phyloP scores from a whole-genome alignment of 83 land plant genomes.

The Picea engelmannii region DNA sequence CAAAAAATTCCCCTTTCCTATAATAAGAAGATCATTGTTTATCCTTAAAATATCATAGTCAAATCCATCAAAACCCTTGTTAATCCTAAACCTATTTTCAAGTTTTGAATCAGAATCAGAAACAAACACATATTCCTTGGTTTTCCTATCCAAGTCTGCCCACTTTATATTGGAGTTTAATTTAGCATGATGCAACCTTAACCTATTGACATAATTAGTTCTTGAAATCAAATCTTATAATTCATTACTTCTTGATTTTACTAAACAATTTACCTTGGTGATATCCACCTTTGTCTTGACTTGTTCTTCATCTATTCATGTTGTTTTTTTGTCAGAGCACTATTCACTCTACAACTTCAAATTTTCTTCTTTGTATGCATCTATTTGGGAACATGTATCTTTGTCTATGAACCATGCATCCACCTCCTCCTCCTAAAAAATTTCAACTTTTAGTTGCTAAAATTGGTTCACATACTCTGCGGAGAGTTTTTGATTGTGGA shows the following conservation, averaged over 20 bases:
- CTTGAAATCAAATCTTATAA: constrained; percentile 61
- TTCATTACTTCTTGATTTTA: constrained; percentile 67
- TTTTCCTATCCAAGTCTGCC: constrained; percentile 54
- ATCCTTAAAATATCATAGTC: no score
- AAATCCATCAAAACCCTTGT: background rate
- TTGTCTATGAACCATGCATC: no score
- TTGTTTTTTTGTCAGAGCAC: no score
- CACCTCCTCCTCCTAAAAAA: no score
- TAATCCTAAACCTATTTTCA: constrained; percentile 31
- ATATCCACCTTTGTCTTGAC: constrained; percentile 46
- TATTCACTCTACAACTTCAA: no score
- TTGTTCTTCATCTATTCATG: background rate
- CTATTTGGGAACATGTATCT: no score
- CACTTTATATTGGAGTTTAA: constrained; percentile 84
- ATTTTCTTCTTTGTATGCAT: no score
- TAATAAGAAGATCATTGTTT: no score
- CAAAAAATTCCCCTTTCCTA: no score
- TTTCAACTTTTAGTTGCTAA: no score
- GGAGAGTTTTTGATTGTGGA: no score
- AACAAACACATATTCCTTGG: background rate
- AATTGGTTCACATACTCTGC: no score
- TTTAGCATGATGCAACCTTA: constrained; percentile 83
- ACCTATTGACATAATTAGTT: constrained; percentile 67
- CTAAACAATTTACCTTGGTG: constrained; percentile 44
- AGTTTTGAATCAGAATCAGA: constrained; percentile 36